These are phyloP conservation scores for Zostera marina DNA, from an alignment of 116 monocot species.

Conservation along the genomic window DNA sequence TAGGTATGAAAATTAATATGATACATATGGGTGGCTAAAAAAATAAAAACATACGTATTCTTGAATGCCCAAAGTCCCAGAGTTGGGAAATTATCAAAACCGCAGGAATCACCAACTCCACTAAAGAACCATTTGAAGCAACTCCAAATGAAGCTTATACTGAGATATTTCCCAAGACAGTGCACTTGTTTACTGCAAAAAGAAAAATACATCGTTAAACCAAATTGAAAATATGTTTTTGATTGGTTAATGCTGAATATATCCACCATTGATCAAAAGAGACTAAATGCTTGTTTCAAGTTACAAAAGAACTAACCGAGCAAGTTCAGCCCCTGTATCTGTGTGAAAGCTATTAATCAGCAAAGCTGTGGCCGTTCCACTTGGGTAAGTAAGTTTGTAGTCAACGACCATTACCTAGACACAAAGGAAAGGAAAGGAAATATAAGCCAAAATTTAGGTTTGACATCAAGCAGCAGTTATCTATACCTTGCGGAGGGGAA, in stretches of 20 bases:
- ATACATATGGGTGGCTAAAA: background rate
- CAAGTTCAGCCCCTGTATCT: conserved; percentile 80
- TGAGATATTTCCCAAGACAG: conserved; percentile 86
- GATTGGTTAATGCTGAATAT: too few relatives aligned
- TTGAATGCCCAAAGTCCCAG: conserved; percentile 73
- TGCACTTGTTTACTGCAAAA: conserved; percentile 68
- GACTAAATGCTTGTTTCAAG: too few relatives aligned
- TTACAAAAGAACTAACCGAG: conserved; percentile 34
- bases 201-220: background rate
- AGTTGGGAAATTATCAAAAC: conserved; percentile 87
- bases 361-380: conserved; percentile 91
- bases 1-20: too few relatives aligned
- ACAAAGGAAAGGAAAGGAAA: background rate
- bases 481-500: conserved; percentile 80
- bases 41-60: conserved; percentile 50
- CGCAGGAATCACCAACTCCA: conserved; percentile 90
- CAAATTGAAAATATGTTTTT: too few relatives aligned
- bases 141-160: conserved; percentile 87
- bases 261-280: too few relatives aligned
- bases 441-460: background rate
- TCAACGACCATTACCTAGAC: conserved; percentile 89
- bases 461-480: background rate
- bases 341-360: conserved; percentile 98
- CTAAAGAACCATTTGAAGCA: conserved; percentile 98
- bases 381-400: conserved; percentile 97